Base-by-base conservation (phyloP, 495 filamentous ascomycete genomes). In the Daldinia loculata region DNA sequence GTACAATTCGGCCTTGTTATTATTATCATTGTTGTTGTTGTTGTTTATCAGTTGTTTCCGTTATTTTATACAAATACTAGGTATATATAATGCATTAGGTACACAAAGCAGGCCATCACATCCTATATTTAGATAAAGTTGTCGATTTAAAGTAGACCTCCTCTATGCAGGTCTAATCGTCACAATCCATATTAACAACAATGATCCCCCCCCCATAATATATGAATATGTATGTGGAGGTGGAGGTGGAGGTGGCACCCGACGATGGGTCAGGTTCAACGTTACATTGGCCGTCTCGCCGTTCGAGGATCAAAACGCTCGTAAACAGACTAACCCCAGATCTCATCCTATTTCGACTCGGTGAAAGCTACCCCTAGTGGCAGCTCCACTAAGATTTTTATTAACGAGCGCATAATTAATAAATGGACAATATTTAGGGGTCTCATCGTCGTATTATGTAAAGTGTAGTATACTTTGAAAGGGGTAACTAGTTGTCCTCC, bases 81-180 rank as follows among this genome's bases (percentile, higher is more conserved):
- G 30, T 32, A 32, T 17, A 11, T 22, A 11, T 9, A n/a, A 43
- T 1, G 24, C 3, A 26, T n/a, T 26, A 26, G 24, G 24, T 17
- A 43, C n/a, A 45, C 8, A 45, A 45, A 48, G 17, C 43, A 17
- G 19, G 19, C 19, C 43, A 48, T 11, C 8, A n/a, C n/a, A 30
- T 53, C 24, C 50, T 53, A 53, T n/a, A 53, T 53, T 30, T 53
- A 30, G 50, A 22, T 53, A 2, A 15, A 53, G 50, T 53, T 53
- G 43, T 48, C 19, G 43, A 24, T 48, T 48, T 48, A 48, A 29
- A 27, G 15, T 29, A 27, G 24, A 29, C 48, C 41, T n/a, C 17
- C 4, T 3, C 0, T 7, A 45, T 45, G 41, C 41, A 45, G n/a
- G 17, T 48, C 43, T 48, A 48, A 19, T 19, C 43, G 43, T 11